These are phyloP conservation scores for Neodidymelliopsis sp. DNA, from an alignment of 2,329 filamentous ascomycete genomes.

Conservation along the genomic window DNA sequence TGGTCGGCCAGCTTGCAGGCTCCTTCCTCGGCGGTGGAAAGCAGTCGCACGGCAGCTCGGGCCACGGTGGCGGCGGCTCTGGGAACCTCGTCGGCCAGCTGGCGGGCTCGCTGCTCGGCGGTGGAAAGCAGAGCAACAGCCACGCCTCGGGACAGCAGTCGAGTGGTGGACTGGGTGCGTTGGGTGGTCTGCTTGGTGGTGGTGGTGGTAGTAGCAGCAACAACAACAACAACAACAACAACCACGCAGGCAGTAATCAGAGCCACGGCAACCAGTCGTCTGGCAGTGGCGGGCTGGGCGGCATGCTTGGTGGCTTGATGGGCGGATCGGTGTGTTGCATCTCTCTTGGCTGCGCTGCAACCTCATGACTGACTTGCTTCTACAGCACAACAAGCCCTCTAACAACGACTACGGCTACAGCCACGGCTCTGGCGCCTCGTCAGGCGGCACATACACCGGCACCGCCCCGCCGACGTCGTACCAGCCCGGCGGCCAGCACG, in stretches of 20 bases:
- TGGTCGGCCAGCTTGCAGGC: constrained; percentile 64
- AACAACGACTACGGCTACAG: constrained; percentile 63
- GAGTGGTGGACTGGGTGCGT: constrained; percentile 29
- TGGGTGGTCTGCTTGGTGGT: constrained; percentile 24
- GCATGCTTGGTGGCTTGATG: constrained; percentile 45
- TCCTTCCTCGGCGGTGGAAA: constrained; percentile 50
- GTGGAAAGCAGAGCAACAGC: constrained; percentile 44
- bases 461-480: constrained; percentile 70
- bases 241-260: constrained; percentile 6
- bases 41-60: constrained; percentile 40
- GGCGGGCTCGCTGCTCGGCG: constrained; percentile 57
- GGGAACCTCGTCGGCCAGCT: constrained; percentile 60
- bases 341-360: background rate
- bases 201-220: background rate
- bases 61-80: constrained; percentile 45
- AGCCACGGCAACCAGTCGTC: constrained; percentile 14
- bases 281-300: constrained; percentile 35
- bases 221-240: constrained; percentile 1
- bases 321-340: constrained; percentile 43
- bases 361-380: constrained; percentile 11
- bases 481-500: constrained; percentile 52
- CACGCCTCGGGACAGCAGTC: constrained; percentile 24
- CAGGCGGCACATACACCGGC: constrained; percentile 65
- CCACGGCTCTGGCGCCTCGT: constrained; percentile 58
- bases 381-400: constrained; percentile 48